These are phyloP conservation scores for Akanthomyces dipterigenus DNA, from an alignment of 2,329 filamentous ascomycete genomes.

Conservation along the genomic window DNA sequence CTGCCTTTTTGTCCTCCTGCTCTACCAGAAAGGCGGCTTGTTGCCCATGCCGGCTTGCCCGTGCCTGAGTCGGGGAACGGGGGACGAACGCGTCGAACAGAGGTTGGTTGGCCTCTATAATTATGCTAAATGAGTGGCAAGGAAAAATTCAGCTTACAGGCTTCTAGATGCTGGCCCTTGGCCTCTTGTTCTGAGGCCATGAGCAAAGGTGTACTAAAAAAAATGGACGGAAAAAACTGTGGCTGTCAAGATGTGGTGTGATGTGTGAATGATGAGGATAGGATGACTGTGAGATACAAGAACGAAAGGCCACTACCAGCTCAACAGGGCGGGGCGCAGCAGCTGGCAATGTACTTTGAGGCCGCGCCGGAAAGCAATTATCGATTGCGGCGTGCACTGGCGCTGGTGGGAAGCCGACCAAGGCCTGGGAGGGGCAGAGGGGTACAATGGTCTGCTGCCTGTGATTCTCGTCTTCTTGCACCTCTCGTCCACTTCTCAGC, in stretches of 20 bases:
- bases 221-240: background rate
- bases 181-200: background rate
- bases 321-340: background rate
- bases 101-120: background rate
- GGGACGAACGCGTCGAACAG: background rate
- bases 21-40: background rate
- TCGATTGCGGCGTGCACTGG: background rate
- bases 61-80: background rate
- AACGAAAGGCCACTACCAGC: background rate
- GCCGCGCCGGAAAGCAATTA: background rate
- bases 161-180: background rate
- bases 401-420: slow-evolving; percentile 1
- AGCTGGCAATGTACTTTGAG: background rate
- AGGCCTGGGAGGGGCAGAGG: background rate
- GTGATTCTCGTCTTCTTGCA: background rate
- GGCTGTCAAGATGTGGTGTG: background rate
- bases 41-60: background rate
- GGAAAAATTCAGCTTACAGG: background rate
- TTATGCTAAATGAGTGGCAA: background rate
- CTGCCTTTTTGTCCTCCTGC: background rate
- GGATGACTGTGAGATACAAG: background rate
- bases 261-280: background rate
- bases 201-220: background rate
- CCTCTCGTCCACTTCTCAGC: background rate
- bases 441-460: background rate